A percentile compares a stretch with the other conserved stretches of the same genome.
These are phyloP conservation scores for Cryptococcus hybrid DNA, from an alignment of 1,284 basidiomycete species.

Conservation along the genomic window DNA sequence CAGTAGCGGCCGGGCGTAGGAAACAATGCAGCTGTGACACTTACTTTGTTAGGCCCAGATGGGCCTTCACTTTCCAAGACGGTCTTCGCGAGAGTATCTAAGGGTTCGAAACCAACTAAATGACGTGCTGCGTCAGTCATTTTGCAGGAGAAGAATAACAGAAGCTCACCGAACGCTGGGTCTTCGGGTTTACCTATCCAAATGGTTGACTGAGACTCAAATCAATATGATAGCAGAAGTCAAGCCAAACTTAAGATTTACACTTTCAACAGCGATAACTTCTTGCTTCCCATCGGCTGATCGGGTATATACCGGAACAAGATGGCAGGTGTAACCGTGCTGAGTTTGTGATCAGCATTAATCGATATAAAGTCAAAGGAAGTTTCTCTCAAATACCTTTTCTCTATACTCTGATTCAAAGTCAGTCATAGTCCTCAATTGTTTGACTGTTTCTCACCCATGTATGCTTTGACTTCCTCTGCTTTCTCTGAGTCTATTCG, in stretches of 20 bases:
- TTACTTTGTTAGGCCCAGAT: constrained; percentile 41
- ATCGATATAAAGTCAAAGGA: not conserved
- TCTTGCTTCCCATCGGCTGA: constrained; percentile 17
- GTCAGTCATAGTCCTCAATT: constrained; percentile 6
- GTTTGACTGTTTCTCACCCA: constrained; percentile 27
- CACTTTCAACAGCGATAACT: constrained; percentile 20
- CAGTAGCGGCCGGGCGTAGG: not conserved
- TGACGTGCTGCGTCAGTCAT: not conserved
- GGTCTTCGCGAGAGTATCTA: constrained; percentile 19
- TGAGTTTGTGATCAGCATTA: constrained; percentile 6
- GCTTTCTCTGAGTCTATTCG: constrained; percentile 38
- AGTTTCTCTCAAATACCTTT: too few species aligned
- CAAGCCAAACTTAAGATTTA: constrained; percentile 12
- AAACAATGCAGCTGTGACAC: not conserved
- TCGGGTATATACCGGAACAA: constrained; percentile 28
- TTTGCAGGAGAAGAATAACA: too few species aligned
- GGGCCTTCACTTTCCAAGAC: constrained; percentile 34
- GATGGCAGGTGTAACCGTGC: constrained; percentile 43
- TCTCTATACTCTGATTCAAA: constrained; percentile 17
- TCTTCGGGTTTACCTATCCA: constrained; percentile 42
- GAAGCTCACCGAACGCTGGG: constrained; percentile 39
- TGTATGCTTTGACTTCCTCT: constrained; percentile 36
- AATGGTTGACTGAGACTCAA: constrained; percentile 23
- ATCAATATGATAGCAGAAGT: not conserved
- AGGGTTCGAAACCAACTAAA: constrained; percentile 38